phyloP scores from a whole-genome alignment of 768 basidiomycete genomes.

The Peribolospora baueri region DNA sequence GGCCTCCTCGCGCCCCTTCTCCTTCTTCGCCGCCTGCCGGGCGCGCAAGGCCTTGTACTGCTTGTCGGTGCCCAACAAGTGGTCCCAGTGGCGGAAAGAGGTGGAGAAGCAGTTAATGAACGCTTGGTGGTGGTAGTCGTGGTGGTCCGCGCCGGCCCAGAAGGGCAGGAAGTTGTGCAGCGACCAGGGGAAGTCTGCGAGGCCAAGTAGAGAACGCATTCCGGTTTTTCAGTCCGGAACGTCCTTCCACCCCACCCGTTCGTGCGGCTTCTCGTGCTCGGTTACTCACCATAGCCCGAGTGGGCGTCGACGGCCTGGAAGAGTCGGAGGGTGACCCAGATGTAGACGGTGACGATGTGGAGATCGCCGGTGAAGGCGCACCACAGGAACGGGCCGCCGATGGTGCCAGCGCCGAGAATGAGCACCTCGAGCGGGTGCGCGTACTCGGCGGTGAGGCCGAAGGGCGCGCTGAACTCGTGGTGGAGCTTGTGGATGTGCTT shows the following conservation, averaged over 20 bases:
- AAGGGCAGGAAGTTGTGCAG: slow-evolving; percentile 74
- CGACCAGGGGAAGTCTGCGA: slow-evolving; percentile 84
- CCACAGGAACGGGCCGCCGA: slow-evolving; percentile 38
- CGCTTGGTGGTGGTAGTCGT: slow-evolving; percentile 75
- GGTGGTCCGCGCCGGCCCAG: slow-evolving; percentile 74
- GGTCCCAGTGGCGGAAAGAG: slow-evolving; percentile 28
- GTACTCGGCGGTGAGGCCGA: slow-evolving; percentile 92
- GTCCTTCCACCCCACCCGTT: too few relatives aligned
- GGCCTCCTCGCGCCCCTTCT: slow-evolving; percentile 4
- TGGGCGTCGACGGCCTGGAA: slow-evolving; percentile 97
- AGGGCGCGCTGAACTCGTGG: slow-evolving; percentile 90
- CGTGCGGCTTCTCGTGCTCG: background rate
- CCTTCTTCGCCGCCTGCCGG: slow-evolving; percentile 30
- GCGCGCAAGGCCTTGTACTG: slow-evolving; percentile 64
- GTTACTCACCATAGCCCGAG: slow-evolving; percentile 60
- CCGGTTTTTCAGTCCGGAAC: background rate
- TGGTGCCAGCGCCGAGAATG: slow-evolving; percentile 77
- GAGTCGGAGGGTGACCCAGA: slow-evolving; percentile 78
- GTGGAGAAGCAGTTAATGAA: slow-evolving; percentile 39
- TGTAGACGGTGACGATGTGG: slow-evolving; percentile 77
- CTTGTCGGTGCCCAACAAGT: slow-evolving; percentile 64
- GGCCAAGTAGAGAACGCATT: background rate
- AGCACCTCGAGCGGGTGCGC: slow-evolving; percentile 92
- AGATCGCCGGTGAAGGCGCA: slow-evolving; percentile 45
- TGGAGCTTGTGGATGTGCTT: slow-evolving; percentile 31